Conservation (phyloP, 345 rosid species). For the Eucalyptus erythrocorys region DNA sequence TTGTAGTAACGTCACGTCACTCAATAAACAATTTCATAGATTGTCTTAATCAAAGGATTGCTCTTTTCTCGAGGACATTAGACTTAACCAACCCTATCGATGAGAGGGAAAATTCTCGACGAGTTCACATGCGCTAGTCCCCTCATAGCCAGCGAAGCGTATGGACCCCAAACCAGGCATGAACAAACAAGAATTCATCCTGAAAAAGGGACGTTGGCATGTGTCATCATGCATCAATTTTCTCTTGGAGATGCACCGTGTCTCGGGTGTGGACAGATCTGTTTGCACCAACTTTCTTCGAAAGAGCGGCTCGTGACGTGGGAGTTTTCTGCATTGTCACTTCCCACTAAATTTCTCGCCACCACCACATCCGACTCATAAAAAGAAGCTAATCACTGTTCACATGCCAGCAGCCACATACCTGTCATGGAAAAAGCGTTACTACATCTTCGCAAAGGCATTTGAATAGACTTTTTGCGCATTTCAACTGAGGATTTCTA, state of each 20-base stretch:
- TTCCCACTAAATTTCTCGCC: not conserved
- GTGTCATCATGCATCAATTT: not conserved
- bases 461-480: not conserved
- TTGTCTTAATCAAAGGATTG: not conserved
- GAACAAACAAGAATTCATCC: not conserved
- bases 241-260: not conserved
- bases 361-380: not conserved
- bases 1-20: not conserved
- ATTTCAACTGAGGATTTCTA: not conserved
- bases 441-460: not conserved
- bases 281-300: not conserved
- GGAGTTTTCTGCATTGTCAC: not conserved
- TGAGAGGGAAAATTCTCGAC: not conserved
- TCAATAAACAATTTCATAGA: not conserved
- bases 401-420: not conserved
- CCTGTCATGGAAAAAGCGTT: not conserved
- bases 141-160: not conserved
- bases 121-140: not conserved
- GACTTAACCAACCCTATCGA: not conserved
- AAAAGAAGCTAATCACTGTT: not conserved
- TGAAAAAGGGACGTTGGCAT: not conserved
- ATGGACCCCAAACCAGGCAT: not conserved
- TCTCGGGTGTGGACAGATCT: not conserved
- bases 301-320: not conserved
- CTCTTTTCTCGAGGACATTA: not conserved